These are phyloP conservation scores for Xanthoparmelia taractica DNA, from an alignment of 495 filamentous ascomycete species.

Conservation along the genomic window DNA sequence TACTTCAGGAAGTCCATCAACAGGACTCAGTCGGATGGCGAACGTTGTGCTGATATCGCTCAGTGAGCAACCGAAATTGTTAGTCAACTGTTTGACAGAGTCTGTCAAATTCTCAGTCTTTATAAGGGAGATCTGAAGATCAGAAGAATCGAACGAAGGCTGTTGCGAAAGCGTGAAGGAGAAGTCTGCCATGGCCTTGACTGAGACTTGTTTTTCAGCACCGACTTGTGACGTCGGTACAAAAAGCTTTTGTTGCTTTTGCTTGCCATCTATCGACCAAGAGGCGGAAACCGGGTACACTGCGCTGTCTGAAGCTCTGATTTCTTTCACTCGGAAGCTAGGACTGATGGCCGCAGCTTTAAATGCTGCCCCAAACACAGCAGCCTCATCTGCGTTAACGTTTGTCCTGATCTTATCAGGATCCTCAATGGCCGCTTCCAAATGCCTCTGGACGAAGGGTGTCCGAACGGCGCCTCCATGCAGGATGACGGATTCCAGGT, in stretches of 20 bases:
- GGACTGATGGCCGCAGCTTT: conserved; percentile 85
- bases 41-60: conserved; percentile 76
- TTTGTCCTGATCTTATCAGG: conserved; percentile 78
- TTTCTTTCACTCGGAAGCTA: conserved; percentile 95
- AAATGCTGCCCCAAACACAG: conserved; percentile 95
- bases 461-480: conserved; percentile 87
- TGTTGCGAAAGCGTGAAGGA: conserved; percentile 72
- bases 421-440: conserved; percentile 66
- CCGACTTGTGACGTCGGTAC: conserved; percentile 67
- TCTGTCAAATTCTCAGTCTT: conserved; percentile 78
- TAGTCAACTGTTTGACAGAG: conserved; percentile 64
- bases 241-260: conserved; percentile 70
- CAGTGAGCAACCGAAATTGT: conserved; percentile 65
- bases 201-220: conserved; percentile 75
- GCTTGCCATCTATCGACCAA: conserved; percentile 54
- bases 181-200: conserved; percentile 81
- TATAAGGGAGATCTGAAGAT: conserved; percentile 47
- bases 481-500: conserved; percentile 85
- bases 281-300: conserved; percentile 64
- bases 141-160: conserved; percentile 39
- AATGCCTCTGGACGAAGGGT: conserved; percentile 84
- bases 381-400: conserved; percentile 95
- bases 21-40: conserved; percentile 57
- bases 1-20: conserved; percentile 79
- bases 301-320: conserved; percentile 66